Conservation (phyloP, 768 basidiomycete species). For the Calocera viscosa region DNA sequence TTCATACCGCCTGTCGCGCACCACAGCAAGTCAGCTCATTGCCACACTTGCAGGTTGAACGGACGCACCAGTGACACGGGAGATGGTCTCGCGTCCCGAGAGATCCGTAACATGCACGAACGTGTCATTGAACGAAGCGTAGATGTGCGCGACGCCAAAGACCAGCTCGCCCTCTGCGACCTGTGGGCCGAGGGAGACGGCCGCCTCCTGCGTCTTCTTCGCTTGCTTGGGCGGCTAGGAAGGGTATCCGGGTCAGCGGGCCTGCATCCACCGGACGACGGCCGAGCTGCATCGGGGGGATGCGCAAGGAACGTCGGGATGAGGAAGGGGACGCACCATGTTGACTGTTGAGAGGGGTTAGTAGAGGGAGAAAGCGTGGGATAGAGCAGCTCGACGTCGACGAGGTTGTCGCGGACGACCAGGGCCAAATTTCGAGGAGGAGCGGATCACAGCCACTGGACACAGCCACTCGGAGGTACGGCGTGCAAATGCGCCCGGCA, state of each 20-base stretch:
- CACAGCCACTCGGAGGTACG: neutral
- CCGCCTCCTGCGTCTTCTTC: conserved; percentile 63
- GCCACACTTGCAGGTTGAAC: neutral
- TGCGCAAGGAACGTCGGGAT: neutral
- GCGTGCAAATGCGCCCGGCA: too few species aligned
- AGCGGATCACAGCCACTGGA: neutral
- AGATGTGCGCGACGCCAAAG: conserved; percentile 97
- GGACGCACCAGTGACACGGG: conserved; percentile 81
- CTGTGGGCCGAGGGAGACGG: conserved; percentile 88
- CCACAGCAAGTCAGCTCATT: neutral
- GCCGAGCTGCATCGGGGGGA: neutral
- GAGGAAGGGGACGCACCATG: neutral
- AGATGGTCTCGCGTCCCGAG: conserved; percentile 97
- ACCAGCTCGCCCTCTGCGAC: conserved; percentile 94
- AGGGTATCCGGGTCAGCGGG: neutral
- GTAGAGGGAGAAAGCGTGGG: neutral
- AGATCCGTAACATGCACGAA: conserved; percentile 99
- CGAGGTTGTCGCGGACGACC: neutral
- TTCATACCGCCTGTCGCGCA: conserved; percentile 81
- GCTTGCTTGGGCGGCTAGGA: conserved; percentile 40
- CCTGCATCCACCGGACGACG: neutral
- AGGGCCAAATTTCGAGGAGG: neutral
- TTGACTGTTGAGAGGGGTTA: conserved; percentile 3
- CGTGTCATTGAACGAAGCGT: conserved; percentile 98
- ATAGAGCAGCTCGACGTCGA: neutral